Evolutionary conservation across 352 stramenopile genomes (phyloP), one percentile per base, ranked within the genome.

Genomic region (Pythium sukuiense): DNA sequence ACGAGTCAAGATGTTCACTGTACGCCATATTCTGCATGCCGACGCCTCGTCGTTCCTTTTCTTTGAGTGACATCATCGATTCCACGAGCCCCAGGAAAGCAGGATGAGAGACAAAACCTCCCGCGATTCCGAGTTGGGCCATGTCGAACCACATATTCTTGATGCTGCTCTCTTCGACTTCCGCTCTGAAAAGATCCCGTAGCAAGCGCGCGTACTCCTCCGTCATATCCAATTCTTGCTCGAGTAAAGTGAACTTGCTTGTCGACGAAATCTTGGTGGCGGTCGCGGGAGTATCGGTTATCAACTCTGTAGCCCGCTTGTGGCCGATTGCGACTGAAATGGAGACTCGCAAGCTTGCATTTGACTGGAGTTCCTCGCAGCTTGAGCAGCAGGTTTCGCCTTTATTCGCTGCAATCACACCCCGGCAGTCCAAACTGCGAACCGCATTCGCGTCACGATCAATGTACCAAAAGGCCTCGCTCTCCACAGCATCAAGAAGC

Each of bases 1-100:
- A 94, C 4, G 70, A 59, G 63, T 94, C 82, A 14, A 94, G 68
- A 26, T 77, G 72, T 32, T 81, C 67, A 39, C 72, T 90, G 65
- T 90, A 92, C 20, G 56, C 74, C 86, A 94, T 94, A 65, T 94
- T 94, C 68, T 94, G 86, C 59, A 90, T 65, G 0, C 85, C 85
- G 7, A 94, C 83, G 8, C 85, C 83, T 27, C 85, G 85, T 3
- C 78, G 71, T 54, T 92, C 77, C 64, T 94, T 94, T 55, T 92
- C 79, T 52, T 90, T 92, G 12, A 88, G 67, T n/a, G 72, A 74
- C 26, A 88, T 75, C 77, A 94, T 90, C 8, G 73, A 80, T 60
- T 94, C 83, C 2, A 88, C 61, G 16, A 94, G 53, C 0, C 83
- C 86, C 6, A 94, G 53, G 13, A 92, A 68, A 30, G 82, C 73